These are phyloP conservation scores for Colletotrichum plurivorum DNA, from an alignment of 2,329 filamentous ascomycete species.

Conservation along the genomic window DNA sequence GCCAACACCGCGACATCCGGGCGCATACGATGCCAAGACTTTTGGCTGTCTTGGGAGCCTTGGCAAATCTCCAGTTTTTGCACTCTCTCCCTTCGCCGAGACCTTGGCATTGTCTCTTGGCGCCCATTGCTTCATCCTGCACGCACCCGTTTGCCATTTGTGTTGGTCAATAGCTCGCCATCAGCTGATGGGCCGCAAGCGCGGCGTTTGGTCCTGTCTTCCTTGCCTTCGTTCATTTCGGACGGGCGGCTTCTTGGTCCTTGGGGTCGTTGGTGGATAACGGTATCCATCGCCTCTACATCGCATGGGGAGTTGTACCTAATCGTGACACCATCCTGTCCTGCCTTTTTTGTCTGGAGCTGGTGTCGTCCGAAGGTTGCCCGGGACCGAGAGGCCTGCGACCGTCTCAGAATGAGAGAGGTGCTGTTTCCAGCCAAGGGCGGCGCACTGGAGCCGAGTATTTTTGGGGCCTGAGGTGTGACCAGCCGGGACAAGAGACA, in stretches of 20 bases:
- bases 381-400: slow-evolving; percentile 21
- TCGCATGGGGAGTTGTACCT: not conserved
- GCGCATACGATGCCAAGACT: slow-evolving; percentile 41
- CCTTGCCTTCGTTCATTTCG: not conserved
- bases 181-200: slow-evolving; percentile 36
- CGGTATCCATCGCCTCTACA: not conserved
- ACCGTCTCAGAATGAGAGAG: slow-evolving; percentile 35
- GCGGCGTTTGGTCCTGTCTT: slow-evolving; percentile 6
- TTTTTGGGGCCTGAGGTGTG: slow-evolving; percentile 30
- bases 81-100: slow-evolving; percentile 33
- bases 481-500: slow-evolving; percentile 33
- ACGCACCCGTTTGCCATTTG: slow-evolving; percentile 33
- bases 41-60: slow-evolving; percentile 40
- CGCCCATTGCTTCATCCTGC: slow-evolving; percentile 38
- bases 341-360: not conserved
- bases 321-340: not conserved
- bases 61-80: slow-evolving; percentile 39
- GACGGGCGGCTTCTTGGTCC: not conserved
- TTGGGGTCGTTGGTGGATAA: not conserved
- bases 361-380: slow-evolving; percentile 29
- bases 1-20: slow-evolving; percentile 40
- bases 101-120: slow-evolving; percentile 37
- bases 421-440: slow-evolving; percentile 34
- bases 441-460: slow-evolving; percentile 19
- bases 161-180: slow-evolving; percentile 33